Conservation (phyloP, 345 rosid genomes). For the Erysimum cheiranthoides region DNA sequence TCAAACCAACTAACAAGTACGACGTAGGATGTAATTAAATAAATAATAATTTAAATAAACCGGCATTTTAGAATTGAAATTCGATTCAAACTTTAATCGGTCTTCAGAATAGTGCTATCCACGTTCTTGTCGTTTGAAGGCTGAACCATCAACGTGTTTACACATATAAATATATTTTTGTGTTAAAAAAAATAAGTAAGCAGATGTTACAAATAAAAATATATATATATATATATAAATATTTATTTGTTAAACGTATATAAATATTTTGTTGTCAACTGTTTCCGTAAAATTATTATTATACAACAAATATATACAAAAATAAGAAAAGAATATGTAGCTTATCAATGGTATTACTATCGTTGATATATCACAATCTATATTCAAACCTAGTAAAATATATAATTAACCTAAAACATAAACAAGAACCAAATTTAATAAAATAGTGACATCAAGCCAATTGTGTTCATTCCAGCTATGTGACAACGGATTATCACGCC, state of each 20-base stretch:
- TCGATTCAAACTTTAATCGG: constrained; percentile 24
- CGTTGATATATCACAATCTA: background rate
- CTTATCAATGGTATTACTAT: background rate
- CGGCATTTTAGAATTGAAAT: constrained; percentile 13
- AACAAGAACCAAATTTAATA: background rate
- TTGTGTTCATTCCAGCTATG: background rate
- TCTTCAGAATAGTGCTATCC: constrained; percentile 33
- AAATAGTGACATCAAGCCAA: background rate
- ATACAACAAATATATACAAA: background rate
- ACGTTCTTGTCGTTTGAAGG: background rate
- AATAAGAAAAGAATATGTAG: background rate
- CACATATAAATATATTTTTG: background rate
- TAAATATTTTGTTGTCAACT: background rate
- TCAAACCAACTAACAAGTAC: background rate
- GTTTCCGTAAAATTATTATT: background rate
- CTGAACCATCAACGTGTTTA: constrained; percentile 13
- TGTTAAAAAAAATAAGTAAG: too few species aligned
- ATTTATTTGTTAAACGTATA: background rate
- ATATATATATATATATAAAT: too few species aligned
- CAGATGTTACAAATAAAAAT: too few species aligned
- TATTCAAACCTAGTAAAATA: background rate
- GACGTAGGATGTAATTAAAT: background rate
- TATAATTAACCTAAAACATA: background rate
- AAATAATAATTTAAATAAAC: background rate
- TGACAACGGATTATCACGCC: background rate